Evolutionary conservation across 1,284 basidiomycete species (phyloP).

Genomic region (Cutaneotrichosporon sp.): DNA sequence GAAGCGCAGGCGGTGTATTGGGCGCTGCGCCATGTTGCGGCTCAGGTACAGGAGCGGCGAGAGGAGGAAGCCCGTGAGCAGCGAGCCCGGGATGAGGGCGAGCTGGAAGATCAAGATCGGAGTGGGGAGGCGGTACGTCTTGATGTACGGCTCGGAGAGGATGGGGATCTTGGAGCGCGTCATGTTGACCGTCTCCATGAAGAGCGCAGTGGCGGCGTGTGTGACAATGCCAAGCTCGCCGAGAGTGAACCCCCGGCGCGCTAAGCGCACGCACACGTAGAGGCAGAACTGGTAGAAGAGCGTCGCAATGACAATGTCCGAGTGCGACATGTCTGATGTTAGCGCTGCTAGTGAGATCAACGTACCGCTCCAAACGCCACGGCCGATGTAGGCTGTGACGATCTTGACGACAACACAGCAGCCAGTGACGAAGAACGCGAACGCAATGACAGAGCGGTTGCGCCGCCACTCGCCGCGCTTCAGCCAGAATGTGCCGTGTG

Average conservation of each 20-base stretch:
- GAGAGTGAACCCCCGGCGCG: slow-evolving; percentile 88
- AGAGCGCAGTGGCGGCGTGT: slow-evolving; percentile 81
- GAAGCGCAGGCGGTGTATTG: slow-evolving; percentile 82
- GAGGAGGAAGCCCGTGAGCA: slow-evolving; percentile 89
- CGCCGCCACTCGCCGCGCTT: slow-evolving; percentile 49
- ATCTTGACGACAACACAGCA: slow-evolving; percentile 49
- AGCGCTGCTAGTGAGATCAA: background rate
- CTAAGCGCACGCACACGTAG: slow-evolving; percentile 85
- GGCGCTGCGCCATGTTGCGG: slow-evolving; percentile 86
- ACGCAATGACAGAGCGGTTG: slow-evolving; percentile 47
- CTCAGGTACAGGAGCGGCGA: slow-evolving; percentile 92
- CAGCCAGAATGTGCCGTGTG: slow-evolving; percentile 43
- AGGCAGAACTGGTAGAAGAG: slow-evolving; percentile 89
- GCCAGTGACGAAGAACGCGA: slow-evolving; percentile 50
- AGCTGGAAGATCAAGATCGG: slow-evolving; percentile 91
- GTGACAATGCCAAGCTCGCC: slow-evolving; percentile 89
- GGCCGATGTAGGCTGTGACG: slow-evolving; percentile 42
- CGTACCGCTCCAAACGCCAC: slow-evolving; percentile 49
- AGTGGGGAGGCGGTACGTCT: slow-evolving; percentile 89
- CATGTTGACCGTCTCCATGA: slow-evolving; percentile 80
- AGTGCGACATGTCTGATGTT: slow-evolving; percentile 67
- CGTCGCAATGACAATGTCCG: slow-evolving; percentile 74
- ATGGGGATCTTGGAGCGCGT: slow-evolving; percentile 81
- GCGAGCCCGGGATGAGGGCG: slow-evolving; percentile 87
- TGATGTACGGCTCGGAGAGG: slow-evolving; percentile 78